Evolutionary conservation across 108 stramenopile species (phyloP).

Genomic region (Cylindrotheca closterium): DNA sequence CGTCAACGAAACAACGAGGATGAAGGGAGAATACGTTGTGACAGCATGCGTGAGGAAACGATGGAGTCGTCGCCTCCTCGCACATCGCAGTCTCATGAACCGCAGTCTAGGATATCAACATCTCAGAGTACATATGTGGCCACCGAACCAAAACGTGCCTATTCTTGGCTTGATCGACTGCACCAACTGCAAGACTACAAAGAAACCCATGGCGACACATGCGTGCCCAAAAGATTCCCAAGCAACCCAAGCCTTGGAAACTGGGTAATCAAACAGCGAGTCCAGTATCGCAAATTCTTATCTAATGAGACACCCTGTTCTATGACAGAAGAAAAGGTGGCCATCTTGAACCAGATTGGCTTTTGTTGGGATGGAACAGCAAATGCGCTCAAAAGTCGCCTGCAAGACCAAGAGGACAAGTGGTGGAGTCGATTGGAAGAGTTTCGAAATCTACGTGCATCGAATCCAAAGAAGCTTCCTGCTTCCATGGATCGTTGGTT

Average conservation of each 20-base stretch:
- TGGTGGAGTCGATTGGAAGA: background rate
- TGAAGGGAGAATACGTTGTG: too few species aligned
- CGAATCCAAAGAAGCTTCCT: background rate
- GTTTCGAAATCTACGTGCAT: background rate
- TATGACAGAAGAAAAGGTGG: conserved; percentile 44
- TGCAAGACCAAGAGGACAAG: background rate
- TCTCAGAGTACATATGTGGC: too few species aligned
- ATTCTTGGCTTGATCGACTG: conserved; percentile 31
- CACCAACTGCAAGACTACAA: conserved; percentile 36
- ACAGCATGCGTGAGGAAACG: too few species aligned
- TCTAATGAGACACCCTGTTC: conserved; percentile 25
- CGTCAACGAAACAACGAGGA: too few species aligned
- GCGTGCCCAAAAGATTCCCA: conserved; percentile 57
- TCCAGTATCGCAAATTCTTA: conserved; percentile 39
- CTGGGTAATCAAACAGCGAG: conserved; percentile 68
- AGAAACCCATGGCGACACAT: conserved; percentile 40
- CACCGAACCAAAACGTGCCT: too few species aligned
- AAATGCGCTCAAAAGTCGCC: background rate
- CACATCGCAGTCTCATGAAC: too few species aligned
- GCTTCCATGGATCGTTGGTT: background rate
- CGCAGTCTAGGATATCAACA: too few species aligned
- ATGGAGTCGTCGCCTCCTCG: too few species aligned
- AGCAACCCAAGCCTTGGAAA: conserved; percentile 58
- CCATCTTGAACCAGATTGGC: conserved; percentile 36
- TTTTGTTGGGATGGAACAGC: conserved; percentile 44